These are phyloP conservation scores for Lathyrus oleraceus DNA, from an alignment of 306 rosid species.

Conservation along the genomic window DNA sequence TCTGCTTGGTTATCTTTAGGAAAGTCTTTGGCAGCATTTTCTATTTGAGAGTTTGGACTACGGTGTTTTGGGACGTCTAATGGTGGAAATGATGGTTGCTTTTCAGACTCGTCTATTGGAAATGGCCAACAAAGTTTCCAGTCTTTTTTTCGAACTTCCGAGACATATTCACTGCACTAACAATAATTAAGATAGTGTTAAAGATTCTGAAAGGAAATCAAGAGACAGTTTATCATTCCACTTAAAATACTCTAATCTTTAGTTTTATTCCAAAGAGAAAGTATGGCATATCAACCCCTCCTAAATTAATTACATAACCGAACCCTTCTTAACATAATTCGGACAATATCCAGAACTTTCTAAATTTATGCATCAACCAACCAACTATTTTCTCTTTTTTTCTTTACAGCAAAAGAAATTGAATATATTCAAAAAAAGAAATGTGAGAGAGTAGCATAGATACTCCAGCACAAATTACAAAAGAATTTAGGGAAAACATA, in stretches of 20 bases:
- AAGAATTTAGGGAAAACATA: not conserved
- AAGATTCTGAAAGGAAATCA: constrained; percentile 30
- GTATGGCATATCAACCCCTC: not conserved
- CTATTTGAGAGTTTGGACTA: constrained; percentile 53
- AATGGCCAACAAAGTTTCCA: constrained; percentile 90
- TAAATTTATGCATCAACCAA: constrained; percentile 20
- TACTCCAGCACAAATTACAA: not conserved
- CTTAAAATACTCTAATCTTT: constrained; percentile 15
- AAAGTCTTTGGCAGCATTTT: constrained; percentile 42
- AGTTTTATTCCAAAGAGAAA: not conserved
- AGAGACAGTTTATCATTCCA: constrained; percentile 28
- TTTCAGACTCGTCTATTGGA: constrained; percentile 52
- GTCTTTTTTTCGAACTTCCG: constrained; percentile 74
- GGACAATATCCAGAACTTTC: constrained; percentile 8
- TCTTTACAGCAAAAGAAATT: not conserved
- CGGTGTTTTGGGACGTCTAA: constrained; percentile 56
- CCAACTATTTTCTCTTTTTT: not conserved
- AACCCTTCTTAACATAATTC: not conserved
- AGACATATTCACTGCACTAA: constrained; percentile 79
- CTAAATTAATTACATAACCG: constrained; percentile 19
- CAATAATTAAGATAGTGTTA: constrained; percentile 31
- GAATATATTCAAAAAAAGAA: not conserved
- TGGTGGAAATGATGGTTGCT: constrained; percentile 58
- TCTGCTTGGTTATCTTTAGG: constrained; percentile 36
- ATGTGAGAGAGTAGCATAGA: not conserved